phyloP scores from a whole-genome alignment of 169 alveolate species.

The Eimeria zaria region DNA sequence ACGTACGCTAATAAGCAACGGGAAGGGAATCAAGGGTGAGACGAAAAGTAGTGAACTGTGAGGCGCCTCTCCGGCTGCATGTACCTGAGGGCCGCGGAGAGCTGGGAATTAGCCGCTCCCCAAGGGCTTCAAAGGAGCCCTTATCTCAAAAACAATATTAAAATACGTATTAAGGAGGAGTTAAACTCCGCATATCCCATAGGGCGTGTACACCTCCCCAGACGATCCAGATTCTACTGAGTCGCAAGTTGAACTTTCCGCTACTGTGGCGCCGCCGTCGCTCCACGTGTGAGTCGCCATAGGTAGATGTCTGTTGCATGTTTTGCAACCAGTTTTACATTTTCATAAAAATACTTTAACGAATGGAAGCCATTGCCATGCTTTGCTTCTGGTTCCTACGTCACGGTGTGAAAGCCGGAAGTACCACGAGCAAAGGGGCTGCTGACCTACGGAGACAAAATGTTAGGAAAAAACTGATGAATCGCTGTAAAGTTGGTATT shows the following conservation, averaged over 20 bases:
- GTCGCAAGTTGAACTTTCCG: neutral
- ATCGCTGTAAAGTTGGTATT: neutral
- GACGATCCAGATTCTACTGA: neutral
- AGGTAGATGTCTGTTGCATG: constrained; percentile 29
- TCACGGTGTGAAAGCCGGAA: neutral
- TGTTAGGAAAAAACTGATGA: neutral
- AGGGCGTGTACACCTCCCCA: neutral
- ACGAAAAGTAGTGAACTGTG: neutral
- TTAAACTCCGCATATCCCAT: neutral
- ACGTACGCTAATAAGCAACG: neutral
- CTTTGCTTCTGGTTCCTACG: neutral
- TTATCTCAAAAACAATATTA: neutral
- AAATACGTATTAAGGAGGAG: neutral
- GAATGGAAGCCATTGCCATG: constrained; percentile 25
- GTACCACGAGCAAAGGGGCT: constrained; percentile 39
- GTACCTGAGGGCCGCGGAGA: constrained; percentile 1
- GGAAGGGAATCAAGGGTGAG: neutral
- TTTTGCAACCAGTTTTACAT: neutral
- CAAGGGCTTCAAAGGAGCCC: neutral
- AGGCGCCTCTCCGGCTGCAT: constrained; percentile 44
- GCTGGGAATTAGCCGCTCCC: constrained; percentile 42
- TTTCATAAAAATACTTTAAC: neutral
- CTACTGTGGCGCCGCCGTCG: constrained; percentile 51
- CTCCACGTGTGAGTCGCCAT: neutral
- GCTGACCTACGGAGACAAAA: constrained; percentile 30